A percentile compares a stretch with the other conserved stretches of the same genome.
Conservation (phyloP, 192 early-diverging fungal species). For the Coemansia reversa region DNA sequence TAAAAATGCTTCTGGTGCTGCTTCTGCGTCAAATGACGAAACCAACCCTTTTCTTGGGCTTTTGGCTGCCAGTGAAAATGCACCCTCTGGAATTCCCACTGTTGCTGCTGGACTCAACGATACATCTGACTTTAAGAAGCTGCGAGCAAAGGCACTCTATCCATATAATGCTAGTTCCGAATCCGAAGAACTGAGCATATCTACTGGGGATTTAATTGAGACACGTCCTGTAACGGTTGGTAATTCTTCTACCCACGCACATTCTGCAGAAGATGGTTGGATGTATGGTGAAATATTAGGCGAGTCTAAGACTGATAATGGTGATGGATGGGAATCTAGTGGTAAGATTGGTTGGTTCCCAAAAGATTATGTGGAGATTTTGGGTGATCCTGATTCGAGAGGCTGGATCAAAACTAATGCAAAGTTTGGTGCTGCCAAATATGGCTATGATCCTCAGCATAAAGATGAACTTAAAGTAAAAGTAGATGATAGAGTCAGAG, state of each 20-base stretch:
- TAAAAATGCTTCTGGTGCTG: background rate
- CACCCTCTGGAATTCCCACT: background rate
- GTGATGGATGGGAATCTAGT: slow-evolving; percentile 40
- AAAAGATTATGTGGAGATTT: slow-evolving; percentile 33
- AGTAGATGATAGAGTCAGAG: slow-evolving; percentile 31
- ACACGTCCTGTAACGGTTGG: slow-evolving; percentile 18
- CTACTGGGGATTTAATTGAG: slow-evolving; percentile 40
- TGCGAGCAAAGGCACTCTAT: slow-evolving; percentile 38
- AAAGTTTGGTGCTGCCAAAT: slow-evolving; percentile 40
- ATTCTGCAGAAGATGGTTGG: slow-evolving; percentile 37
- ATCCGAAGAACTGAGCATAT: slow-evolving; percentile 25
- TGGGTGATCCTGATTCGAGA: slow-evolving; percentile 32
- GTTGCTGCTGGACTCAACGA: slow-evolving; percentile 2
- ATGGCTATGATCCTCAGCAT: slow-evolving; percentile 46
- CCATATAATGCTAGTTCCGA: slow-evolving; percentile 21
- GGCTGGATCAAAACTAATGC: slow-evolving; percentile 47
- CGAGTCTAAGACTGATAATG: slow-evolving; percentile 17
- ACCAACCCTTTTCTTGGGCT: slow-evolving; percentile 47
- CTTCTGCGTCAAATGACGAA: slow-evolving; percentile 9
- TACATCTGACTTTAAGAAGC: slow-evolving; percentile 11
- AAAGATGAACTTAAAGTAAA: slow-evolving; percentile 42
- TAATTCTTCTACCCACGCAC: background rate
- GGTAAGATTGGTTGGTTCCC: slow-evolving; percentile 45
- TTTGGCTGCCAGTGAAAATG: background rate
- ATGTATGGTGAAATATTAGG: slow-evolving; percentile 41